Base-by-base conservation (phyloP, 441 rosid species). In the Hura crepitans region DNA sequence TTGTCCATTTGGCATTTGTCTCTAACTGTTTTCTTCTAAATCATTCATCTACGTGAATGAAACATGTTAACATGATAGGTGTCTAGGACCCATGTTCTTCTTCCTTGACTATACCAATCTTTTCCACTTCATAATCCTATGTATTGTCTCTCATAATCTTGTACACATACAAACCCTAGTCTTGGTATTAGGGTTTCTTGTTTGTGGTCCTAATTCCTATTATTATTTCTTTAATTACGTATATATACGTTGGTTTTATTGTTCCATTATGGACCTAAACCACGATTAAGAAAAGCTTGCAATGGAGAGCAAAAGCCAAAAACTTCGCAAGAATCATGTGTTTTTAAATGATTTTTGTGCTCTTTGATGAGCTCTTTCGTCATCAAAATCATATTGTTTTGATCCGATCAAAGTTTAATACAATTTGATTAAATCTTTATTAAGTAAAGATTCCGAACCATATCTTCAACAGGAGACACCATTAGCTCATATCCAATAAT, bases 1-100 rank as follows among this genome's bases (percentile, higher is more conserved):
- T 81, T 86, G 92, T 89, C 90, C 33, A 17, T 31, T 74, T 74
- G 81, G 66, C 69, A 74, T 79, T 83, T 85, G 84, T 83, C 86
- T 75, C 83, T 53, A 71, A 81, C 77, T 73, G 83, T 78, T 62
- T 75, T 78, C n/a, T 58, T 68, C 17, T 69, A 43, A 31, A 62
- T 65, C 33, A 79, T 66, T 78, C 70, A 62, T 53, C 71, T n/a
- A 61, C 73, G 73, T 17, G 22, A 72, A 69, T 77, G 81, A 75
- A 77, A 75, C 84, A 80, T 77, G 59, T 70, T 75, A 77, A 72
- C 79, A 61, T 47, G 79, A 66, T 71, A 72, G 73, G 68, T 66
- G 84, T 74, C 72, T 62, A 65, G 23, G 71, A 74, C 81, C 81
- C 81, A 75, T 68, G 70, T 72, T 77, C 74, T 55, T 60, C 51